Evolutionary conservation across 805 yeast species (phyloP), one percentile per base, ranked within the genome.

Genomic region (Ogataea pignaliae): DNA sequence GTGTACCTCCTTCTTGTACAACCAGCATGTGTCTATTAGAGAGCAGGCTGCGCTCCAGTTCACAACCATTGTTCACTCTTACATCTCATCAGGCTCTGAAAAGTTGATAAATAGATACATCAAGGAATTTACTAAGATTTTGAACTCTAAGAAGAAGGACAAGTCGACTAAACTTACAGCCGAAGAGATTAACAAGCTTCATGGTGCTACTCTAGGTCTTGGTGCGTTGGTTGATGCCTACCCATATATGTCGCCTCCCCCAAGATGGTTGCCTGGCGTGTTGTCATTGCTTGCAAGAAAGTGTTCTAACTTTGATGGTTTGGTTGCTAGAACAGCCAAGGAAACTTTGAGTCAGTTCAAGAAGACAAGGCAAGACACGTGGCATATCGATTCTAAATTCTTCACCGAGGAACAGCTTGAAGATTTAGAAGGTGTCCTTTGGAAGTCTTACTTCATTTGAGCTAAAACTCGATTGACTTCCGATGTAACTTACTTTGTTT

Each of bases 171-270:
- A 68, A 3, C 49, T 73, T 31, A 54, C 75, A 3, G 57, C 60
- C 35, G 70, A 71, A 15, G 76, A 75, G 44, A 59, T 68, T 10
- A 66, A 76, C 7, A 63, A 65, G 3, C 65, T 88, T 3, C 98
- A 91, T 60, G 96, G 95, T 3, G 88, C 95, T 2, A 81, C 90
- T 0, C 67, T 93, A 18, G 98, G 97, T 0, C 67, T 91, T 2
- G 96, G 97, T 9, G 87, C 97, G 0, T 67, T 91, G 36, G 78
- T 93, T 1, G 81, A 83, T 38, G 97, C 98, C 0, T 93, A 85
- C 65, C 91, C 98, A 2, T 93, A 89, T 56, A 69, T 73, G 2
- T 84, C 96, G 1, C 99, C 99, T 0, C 90, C 96, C 2, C 98
- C 99, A 1, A 42, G 52, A 26, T 93, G 97, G 97, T 73, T 91